Percentiles rank a stretch among this genome's conserved stretches.
Conservation (phyloP, 1,139 yeast genomes). For the Sugiyamaella neomexicana region DNA sequence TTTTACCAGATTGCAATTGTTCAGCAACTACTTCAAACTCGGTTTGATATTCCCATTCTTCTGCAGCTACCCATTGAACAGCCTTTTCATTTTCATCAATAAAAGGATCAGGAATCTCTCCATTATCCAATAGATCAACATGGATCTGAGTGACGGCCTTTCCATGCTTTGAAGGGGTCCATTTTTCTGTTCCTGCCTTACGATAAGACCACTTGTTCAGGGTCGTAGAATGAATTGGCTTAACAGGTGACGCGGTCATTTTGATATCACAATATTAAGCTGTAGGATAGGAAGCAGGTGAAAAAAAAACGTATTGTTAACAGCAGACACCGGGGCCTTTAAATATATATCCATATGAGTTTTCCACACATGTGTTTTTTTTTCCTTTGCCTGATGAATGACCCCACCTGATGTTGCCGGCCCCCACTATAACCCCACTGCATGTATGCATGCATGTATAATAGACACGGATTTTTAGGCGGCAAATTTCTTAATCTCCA, state of each 20-base stretch:
- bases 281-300: background rate
- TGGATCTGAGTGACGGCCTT: slow-evolving; percentile 42
- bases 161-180: slow-evolving; percentile 29
- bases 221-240: slow-evolving; percentile 12
- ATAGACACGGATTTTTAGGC: slow-evolving; percentile 5
- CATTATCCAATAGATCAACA: slow-evolving; percentile 44
- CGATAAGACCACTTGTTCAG: slow-evolving; percentile 29
- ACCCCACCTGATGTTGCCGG: background rate
- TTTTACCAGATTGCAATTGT: slow-evolving; percentile 11
- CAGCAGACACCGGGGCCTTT: background rate
- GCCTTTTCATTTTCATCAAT: slow-evolving; percentile 44
- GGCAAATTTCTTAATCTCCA: background rate
- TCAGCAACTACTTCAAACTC: slow-evolving; percentile 25
- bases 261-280: background rate
- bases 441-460: background rate
- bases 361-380: background rate
- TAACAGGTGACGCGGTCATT: slow-evolving; percentile 9
- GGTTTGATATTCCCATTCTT: slow-evolving; percentile 35
- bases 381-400: background rate
- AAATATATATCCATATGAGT: background rate
- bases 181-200: slow-evolving; percentile 26
- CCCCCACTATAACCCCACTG: slow-evolving; percentile 4
- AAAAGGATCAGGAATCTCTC: slow-evolving; percentile 49
- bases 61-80: slow-evolving; percentile 52
- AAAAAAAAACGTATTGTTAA: background rate